Evolutionary conservation across 169 alveolate species (phyloP).

Genomic region (Hepatocystis sp.): DNA sequence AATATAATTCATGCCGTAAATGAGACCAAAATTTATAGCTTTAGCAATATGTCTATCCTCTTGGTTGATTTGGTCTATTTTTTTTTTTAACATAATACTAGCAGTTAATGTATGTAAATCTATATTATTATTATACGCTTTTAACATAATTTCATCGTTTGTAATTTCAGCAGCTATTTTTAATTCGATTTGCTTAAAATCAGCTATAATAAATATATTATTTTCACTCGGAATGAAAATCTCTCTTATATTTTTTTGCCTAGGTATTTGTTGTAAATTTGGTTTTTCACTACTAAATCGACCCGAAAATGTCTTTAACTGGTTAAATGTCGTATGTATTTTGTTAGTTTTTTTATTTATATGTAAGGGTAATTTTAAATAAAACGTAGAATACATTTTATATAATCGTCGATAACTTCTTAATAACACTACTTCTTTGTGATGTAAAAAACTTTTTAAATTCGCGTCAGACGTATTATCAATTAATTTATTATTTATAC

Average conservation of each 20-base stretch:
- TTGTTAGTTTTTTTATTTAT: conserved; percentile 82
- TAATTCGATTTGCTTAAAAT: conserved; percentile 90
- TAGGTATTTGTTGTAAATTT: conserved; percentile 91
- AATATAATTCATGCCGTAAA: conserved; percentile 89
- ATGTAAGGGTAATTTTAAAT: conserved; percentile 87
- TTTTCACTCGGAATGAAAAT: conserved; percentile 86
- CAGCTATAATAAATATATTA: conserved; percentile 87
- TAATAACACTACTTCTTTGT: conserved; percentile 84
- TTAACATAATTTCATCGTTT: conserved; percentile 87
- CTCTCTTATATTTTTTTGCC: conserved; percentile 87
- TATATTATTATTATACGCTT: conserved; percentile 84
- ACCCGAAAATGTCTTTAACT: conserved; percentile 90
- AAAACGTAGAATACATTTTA: conserved; percentile 89
- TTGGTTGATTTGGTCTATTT: conserved; percentile 79
- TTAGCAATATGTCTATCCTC: conserved; percentile 92
- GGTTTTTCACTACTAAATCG: conserved; percentile 92
- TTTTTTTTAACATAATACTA: conserved; percentile 80
- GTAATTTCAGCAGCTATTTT: conserved; percentile 92
- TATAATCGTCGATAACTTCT: conserved; percentile 85
- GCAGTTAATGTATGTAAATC: conserved; percentile 87
- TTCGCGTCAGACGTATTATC: conserved; percentile 88
- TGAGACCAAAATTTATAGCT: conserved; percentile 90
- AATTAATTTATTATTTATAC: conserved; percentile 76
- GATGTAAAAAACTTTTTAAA: conserved; percentile 82
- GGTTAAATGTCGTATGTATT: conserved; percentile 89